These are phyloP conservation scores for Capsella bursapastoris DNA, from an alignment of 345 rosid genomes.

Conservation along the genomic window DNA sequence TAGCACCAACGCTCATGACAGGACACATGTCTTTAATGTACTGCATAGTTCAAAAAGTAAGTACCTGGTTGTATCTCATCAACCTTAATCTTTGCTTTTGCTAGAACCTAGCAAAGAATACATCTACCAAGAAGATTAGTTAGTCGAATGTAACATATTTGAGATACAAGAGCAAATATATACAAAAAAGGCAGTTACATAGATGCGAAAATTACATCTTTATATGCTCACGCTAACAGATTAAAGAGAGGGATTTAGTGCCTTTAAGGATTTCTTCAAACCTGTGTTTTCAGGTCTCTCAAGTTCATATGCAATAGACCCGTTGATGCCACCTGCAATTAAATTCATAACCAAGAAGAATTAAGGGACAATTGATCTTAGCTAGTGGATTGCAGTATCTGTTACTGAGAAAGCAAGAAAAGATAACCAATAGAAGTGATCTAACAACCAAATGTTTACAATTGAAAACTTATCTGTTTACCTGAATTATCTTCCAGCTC, in stretches of 20 bases:
- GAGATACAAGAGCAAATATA: conserved; percentile 2
- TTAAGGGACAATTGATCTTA: background rate
- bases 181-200: conserved; percentile 1
- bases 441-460: background rate
- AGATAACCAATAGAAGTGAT: background rate
- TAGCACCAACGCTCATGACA: conserved; percentile 31
- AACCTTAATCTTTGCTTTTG: conserved; percentile 75
- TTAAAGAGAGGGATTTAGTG: conserved; percentile 32
- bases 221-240: background rate
- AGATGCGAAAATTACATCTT: conserved; percentile 4
- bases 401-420: background rate
- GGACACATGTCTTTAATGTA: conserved; percentile 24
- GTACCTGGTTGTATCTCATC: conserved; percentile 73
- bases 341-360: conserved; percentile 11
- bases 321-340: conserved; percentile 85
- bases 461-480: background rate
- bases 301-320: conserved; percentile 83
- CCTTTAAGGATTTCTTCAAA: conserved; percentile 79
- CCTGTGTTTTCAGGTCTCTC: conserved; percentile 95
- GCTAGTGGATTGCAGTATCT: background rate
- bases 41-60: conserved; percentile 22
- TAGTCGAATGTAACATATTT: conserved; percentile 22
- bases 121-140: conserved; percentile 49
- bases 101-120: conserved; percentile 66
- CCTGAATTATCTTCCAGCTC: conserved; percentile 65